Conservation (phyloP, 2,329 filamentous ascomycete species). For the Tympanopsis confertula region DNA sequence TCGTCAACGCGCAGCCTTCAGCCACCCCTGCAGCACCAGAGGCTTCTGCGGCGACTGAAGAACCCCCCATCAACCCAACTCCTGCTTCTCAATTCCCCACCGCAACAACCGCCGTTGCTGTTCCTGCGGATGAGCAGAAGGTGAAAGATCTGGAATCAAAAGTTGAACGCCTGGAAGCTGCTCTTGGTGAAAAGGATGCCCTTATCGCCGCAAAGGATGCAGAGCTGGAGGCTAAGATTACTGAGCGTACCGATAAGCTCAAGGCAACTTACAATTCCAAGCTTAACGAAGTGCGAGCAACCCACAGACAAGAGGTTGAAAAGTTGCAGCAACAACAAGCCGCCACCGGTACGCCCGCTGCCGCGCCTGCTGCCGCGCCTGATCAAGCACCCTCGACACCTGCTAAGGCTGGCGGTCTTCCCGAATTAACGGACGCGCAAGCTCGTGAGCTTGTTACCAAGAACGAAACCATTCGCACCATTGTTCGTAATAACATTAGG, state of each 20-base stretch:
- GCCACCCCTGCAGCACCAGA: constrained; percentile 9
- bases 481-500: constrained; percentile 46
- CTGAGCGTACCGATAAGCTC: constrained; percentile 58
- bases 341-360: constrained; percentile 16
- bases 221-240: constrained; percentile 53
- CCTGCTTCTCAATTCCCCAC: constrained; percentile 8
- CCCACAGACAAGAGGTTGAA: constrained; percentile 35
- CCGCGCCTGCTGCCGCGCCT: constrained; percentile 7
- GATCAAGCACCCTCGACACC: constrained; percentile 13
- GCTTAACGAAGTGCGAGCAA: constrained; percentile 39
- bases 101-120: constrained; percentile 8
- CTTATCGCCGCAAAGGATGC: constrained; percentile 48
- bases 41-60: constrained; percentile 8
- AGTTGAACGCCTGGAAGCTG: background rate
- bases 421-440: constrained; percentile 33
- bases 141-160: constrained; percentile 41
- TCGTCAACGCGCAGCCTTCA: constrained; percentile 24
- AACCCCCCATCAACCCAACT: constrained; percentile 14
- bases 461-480: constrained; percentile 32
- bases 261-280: constrained; percentile 57
- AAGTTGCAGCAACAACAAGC: constrained; percentile 29
- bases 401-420: constrained; percentile 17
- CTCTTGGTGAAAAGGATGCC: constrained; percentile 36
- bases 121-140: constrained; percentile 40
- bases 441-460: constrained; percentile 33